These are phyloP conservation scores for Globisporangium splendens DNA, from an alignment of 352 stramenopile species.

Conservation along the genomic window DNA sequence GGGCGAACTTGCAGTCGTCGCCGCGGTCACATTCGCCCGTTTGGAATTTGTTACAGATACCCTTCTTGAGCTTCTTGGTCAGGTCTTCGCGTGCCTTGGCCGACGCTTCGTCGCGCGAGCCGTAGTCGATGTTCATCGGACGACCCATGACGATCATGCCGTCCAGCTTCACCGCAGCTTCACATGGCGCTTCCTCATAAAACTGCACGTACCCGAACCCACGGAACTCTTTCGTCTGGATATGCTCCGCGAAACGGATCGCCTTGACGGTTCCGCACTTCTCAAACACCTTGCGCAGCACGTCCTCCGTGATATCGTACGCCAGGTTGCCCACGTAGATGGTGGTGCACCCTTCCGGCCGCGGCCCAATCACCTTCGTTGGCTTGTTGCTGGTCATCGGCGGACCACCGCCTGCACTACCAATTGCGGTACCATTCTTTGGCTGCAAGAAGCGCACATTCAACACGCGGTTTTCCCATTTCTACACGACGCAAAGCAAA, in stretches of 20 bases:
- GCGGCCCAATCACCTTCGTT: conserved; percentile 52
- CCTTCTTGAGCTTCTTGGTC: conserved; percentile 75
- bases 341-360: conserved; percentile 85
- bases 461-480: conserved; percentile 79
- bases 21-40: conserved; percentile 51
- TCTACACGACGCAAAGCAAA: no score
- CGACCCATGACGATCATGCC: conserved; percentile 82
- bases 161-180: conserved; percentile 79
- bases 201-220: conserved; percentile 93
- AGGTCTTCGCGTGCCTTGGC: conserved; percentile 68
- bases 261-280: conserved; percentile 75
- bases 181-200: conserved; percentile 83
- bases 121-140: conserved; percentile 83
- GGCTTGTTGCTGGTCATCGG: conserved; percentile 15
- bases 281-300: conserved; percentile 79
- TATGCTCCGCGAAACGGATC: conserved; percentile 82
- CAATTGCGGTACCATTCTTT: conserved; percentile 28
- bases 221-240: conserved; percentile 83
- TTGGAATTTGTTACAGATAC: conserved; percentile 74
- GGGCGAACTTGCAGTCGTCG: conserved; percentile 70
- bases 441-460: conserved; percentile 85
- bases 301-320: conserved; percentile 92
- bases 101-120: conserved; percentile 57
- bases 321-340: conserved; percentile 96
- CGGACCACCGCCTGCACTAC: background rate